Evolutionary conservation across 148 eudicot genomes (phyloP).

Genomic region (Suaeda aralocaspica): DNA sequence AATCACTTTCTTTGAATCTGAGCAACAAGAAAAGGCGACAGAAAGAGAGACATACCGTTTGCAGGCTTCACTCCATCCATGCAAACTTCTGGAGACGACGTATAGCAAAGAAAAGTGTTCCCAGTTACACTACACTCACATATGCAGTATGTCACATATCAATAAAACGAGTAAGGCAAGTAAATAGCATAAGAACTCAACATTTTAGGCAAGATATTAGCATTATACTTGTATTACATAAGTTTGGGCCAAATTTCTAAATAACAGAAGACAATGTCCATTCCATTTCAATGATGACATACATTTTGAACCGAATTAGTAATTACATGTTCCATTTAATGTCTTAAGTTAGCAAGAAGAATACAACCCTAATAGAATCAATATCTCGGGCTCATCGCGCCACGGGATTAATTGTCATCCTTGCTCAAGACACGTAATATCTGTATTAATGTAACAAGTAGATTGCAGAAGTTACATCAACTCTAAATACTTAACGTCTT

Average conservation of each 20-base stretch:
- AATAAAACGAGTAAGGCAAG: background rate
- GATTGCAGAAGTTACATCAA: background rate
- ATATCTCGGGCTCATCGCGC: no score
- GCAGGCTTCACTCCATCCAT: conserved; percentile 39
- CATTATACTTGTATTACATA: no score
- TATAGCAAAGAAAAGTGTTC: conserved; percentile 68
- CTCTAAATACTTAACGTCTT: no score
- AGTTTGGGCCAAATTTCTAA: background rate
- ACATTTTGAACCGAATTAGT: background rate
- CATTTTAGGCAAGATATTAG: background rate
- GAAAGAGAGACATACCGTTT: conserved; percentile 38
- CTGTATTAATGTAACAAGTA: background rate
- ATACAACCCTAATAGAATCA: background rate
- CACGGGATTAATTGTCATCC: background rate
- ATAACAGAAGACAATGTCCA: background rate
- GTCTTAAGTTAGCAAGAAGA: background rate
- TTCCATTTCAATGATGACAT: background rate
- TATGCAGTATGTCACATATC: conserved; percentile 7
- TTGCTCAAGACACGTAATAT: background rate
- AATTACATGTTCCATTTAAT: background rate
- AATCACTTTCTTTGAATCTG: background rate
- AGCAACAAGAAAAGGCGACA: background rate
- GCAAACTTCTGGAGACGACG: conserved; percentile 57
- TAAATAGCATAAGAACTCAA: background rate
- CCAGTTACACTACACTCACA: conserved; percentile 58